Conservation (phyloP, 2,329 filamentous ascomycete genomes). For the Talaromyces sp. region DNA sequence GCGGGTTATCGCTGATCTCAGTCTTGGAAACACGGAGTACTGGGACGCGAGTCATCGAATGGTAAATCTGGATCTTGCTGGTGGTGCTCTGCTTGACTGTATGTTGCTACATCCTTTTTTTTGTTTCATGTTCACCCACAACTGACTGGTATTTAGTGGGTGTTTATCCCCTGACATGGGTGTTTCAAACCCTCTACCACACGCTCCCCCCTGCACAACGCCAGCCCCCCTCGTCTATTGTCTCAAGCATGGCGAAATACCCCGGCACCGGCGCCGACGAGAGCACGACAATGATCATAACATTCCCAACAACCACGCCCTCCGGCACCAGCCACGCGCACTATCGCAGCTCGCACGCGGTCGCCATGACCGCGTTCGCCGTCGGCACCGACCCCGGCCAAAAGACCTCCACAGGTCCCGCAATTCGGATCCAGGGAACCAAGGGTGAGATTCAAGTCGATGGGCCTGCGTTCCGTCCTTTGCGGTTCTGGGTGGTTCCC, state of each 20-base stretch:
- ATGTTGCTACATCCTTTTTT: conserved; percentile 17
- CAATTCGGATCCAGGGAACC: conserved; percentile 76
- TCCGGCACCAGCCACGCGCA: conserved; percentile 23
- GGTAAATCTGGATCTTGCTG: conserved; percentile 77
- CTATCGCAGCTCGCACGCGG: conserved; percentile 56
- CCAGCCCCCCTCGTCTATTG: conserved; percentile 59
- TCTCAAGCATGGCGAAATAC: conserved; percentile 67
- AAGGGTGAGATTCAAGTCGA: conserved; percentile 77
- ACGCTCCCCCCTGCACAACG: conserved; percentile 60
- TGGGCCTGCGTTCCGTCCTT: conserved; percentile 65
- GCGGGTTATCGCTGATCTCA: conserved; percentile 55
- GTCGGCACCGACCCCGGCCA: conserved; percentile 58
- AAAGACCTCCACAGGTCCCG: conserved; percentile 55
- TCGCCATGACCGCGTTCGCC: conserved; percentile 63
- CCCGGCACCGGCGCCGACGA: conserved; percentile 67
- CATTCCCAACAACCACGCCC: conserved; percentile 59
- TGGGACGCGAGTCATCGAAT: conserved; percentile 65
- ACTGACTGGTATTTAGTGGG: conserved; percentile 48
- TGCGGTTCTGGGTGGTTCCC: conserved; percentile 59
- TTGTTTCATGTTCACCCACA: not conserved
- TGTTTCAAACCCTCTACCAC: conserved; percentile 84
- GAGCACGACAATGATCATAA: conserved; percentile 67
- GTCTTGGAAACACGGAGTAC: conserved; percentile 55
- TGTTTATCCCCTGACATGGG: conserved; percentile 84
- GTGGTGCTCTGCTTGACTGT: conserved; percentile 73